These are phyloP conservation scores for Sabuloglossum arenarium DNA, from an alignment of 495 filamentous ascomycete species.

Conservation along the genomic window DNA sequence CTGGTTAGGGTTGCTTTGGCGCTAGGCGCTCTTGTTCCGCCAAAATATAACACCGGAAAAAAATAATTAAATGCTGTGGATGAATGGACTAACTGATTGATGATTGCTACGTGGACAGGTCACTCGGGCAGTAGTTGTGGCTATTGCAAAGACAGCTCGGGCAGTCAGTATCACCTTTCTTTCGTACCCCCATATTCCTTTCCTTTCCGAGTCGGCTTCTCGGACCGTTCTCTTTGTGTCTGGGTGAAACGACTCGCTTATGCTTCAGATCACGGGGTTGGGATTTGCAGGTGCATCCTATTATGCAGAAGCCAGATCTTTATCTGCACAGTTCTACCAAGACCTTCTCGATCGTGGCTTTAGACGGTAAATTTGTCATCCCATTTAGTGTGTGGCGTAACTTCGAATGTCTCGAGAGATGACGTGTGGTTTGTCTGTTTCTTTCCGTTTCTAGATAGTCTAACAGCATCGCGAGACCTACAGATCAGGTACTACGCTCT, in stretches of 20 bases:
- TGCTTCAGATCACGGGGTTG: too few relatives aligned
- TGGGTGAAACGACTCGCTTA: not conserved
- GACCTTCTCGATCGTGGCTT: slow-evolving; percentile 68
- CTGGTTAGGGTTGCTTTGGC: not conserved
- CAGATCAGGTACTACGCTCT: slow-evolving; percentile 63
- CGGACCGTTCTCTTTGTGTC: not conserved
- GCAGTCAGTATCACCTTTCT: slow-evolving; percentile 21
- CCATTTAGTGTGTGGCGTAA: not conserved
- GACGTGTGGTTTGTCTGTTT: not conserved
- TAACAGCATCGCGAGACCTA: not conserved
- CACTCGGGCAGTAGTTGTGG: slow-evolving; percentile 20
- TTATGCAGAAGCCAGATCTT: slow-evolving; percentile 44
- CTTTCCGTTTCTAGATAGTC: not conserved
- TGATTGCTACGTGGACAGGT: not conserved
- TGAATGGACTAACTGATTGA: not conserved
- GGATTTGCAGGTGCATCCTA: slow-evolving; percentile 53
- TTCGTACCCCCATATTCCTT: not conserved
- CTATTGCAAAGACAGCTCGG: slow-evolving; percentile 32
- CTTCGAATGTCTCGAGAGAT: not conserved
- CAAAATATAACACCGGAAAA: not conserved
- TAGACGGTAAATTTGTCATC: slow-evolving; percentile 41
- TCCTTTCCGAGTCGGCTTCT: slow-evolving; percentile 6
- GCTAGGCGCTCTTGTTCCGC: not conserved
- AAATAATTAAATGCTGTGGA: too few relatives aligned
- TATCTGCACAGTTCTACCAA: slow-evolving; percentile 61